These are phyloP conservation scores for Saccharomyces pastorianus DNA, from an alignment of 1,139 yeast genomes.

Conservation along the genomic window DNA sequence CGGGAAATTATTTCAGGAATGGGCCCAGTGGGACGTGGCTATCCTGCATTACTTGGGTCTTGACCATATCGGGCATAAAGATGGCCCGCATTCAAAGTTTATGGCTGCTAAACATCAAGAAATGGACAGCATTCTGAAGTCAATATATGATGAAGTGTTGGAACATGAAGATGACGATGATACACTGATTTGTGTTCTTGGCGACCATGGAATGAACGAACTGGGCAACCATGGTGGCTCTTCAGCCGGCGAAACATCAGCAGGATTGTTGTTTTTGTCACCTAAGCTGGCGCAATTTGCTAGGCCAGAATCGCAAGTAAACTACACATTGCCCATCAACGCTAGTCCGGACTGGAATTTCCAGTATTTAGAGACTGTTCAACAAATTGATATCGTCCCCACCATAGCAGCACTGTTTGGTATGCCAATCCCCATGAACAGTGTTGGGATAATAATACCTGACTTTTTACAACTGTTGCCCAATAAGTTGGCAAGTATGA, in stretches of 20 bases:
- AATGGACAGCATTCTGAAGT: slow-evolving; percentile 63
- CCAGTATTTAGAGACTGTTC: slow-evolving; percentile 46
- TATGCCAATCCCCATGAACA: slow-evolving; percentile 80
- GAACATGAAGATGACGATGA: slow-evolving; percentile 39
- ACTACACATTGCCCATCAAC: slow-evolving; percentile 38
- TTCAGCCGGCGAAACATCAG: slow-evolving; percentile 81
- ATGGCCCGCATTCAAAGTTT: slow-evolving; percentile 73
- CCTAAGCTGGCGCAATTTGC: slow-evolving; percentile 40
- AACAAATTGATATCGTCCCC: slow-evolving; percentile 86
- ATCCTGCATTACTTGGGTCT: slow-evolving; percentile 85
- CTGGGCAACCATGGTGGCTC: slow-evolving; percentile 95
- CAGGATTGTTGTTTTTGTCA: slow-evolving; percentile 68
- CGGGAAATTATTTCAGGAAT: slow-evolving; percentile 26
- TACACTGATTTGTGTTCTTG: slow-evolving; percentile 69
- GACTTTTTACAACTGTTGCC: slow-evolving; percentile 50
- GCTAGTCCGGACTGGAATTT: slow-evolving; percentile 33
- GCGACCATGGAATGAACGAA: slow-evolving; percentile 92
- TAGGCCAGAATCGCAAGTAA: slow-evolving; percentile 18
- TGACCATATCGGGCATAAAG: slow-evolving; percentile 96
- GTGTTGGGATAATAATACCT: slow-evolving; percentile 62
- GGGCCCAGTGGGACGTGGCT: slow-evolving; percentile 67
- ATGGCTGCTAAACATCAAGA: slow-evolving; percentile 79
- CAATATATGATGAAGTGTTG: slow-evolving; percentile 37
- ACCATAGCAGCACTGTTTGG: slow-evolving; percentile 66
- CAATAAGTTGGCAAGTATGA: slow-evolving; percentile 36